Evolutionary conservation across 495 filamentous ascomycete species (phyloP).

Genomic region (Sordaria brevicollis): DNA sequence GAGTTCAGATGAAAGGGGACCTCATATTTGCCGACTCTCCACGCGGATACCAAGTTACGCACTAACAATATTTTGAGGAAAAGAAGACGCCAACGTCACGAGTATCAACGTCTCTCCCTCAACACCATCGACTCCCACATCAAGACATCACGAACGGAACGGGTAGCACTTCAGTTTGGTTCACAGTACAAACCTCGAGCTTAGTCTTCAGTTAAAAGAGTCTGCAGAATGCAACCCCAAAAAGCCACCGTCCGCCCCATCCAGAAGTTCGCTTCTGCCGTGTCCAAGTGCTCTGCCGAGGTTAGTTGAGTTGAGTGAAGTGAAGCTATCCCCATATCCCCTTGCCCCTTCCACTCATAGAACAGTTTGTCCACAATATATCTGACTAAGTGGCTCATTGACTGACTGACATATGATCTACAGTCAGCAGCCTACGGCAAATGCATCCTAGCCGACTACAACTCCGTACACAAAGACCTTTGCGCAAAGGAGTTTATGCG

Average conservation of each 20-base stretch:
- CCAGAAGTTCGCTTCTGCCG: constrained; percentile 76
- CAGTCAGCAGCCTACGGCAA: constrained; percentile 83
- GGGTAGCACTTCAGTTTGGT: too few relatives aligned
- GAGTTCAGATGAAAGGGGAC: neutral
- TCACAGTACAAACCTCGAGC: too few relatives aligned
- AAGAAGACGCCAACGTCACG: neutral
- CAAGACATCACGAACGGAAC: too few relatives aligned
- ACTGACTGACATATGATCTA: constrained; percentile 1
- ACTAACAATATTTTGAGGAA: neutral
- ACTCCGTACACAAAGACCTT: constrained; percentile 83
- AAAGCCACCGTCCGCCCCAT: constrained; percentile 50
- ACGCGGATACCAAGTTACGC: neutral
- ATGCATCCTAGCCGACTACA: constrained; percentile 87
- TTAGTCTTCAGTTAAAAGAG: neutral
- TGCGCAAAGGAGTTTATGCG: constrained; percentile 77
- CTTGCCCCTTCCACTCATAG: too few relatives aligned
- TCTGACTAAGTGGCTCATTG: neutral
- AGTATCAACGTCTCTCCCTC: neutral
- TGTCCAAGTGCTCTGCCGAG: constrained; percentile 73
- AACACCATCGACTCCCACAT: neutral
- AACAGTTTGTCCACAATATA: neutral
- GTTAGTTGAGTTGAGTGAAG: constrained; percentile 32
- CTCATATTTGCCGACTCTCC: neutral
- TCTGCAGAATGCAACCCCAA: constrained; percentile 24
- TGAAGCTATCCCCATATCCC: neutral